phyloP scores from a whole-genome alignment of 345 rosid species.

The Syzygium aromaticum region DNA sequence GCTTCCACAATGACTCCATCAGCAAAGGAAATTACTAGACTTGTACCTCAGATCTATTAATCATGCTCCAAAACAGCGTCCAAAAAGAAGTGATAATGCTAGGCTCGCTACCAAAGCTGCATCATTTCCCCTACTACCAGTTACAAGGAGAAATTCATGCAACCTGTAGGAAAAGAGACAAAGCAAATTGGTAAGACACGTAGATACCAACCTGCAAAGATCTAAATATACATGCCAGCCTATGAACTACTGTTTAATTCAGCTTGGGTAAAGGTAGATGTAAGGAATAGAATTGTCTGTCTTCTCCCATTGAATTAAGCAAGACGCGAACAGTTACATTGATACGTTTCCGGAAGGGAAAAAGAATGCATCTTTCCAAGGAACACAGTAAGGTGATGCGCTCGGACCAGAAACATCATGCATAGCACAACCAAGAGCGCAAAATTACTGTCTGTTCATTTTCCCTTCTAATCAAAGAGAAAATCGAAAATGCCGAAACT shows the following conservation, averaged over 20 bases:
- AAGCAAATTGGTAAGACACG: not conserved
- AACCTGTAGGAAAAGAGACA: conserved; percentile 21
- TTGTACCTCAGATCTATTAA: conserved; percentile 2
- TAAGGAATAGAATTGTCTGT: not conserved
- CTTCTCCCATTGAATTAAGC: not conserved
- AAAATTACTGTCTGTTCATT: not conserved
- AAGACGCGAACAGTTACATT: not conserved
- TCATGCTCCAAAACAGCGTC: not conserved
- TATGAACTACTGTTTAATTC: not conserved
- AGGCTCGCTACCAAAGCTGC: conserved; percentile 16
- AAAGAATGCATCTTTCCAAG: not conserved
- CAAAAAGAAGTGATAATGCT: not conserved
- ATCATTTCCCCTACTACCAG: conserved; percentile 4
- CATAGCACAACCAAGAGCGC: not conserved
- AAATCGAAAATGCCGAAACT: not conserved
- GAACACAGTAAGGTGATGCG: not conserved
- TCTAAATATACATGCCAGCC: not conserved
- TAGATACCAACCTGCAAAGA: not conserved
- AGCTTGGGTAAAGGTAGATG: not conserved
- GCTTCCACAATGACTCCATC: conserved; percentile 90
- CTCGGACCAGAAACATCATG: not conserved
- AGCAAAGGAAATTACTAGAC: not conserved
- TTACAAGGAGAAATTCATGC: conserved; percentile 16
- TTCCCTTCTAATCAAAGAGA: not conserved
- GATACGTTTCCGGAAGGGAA: not conserved